A percentile compares a stretch with the other conserved stretches of the same genome.
These are phyloP conservation scores for Solanum medicagineum DNA, from an alignment of 257 asterid species.

Conservation along the genomic window DNA sequence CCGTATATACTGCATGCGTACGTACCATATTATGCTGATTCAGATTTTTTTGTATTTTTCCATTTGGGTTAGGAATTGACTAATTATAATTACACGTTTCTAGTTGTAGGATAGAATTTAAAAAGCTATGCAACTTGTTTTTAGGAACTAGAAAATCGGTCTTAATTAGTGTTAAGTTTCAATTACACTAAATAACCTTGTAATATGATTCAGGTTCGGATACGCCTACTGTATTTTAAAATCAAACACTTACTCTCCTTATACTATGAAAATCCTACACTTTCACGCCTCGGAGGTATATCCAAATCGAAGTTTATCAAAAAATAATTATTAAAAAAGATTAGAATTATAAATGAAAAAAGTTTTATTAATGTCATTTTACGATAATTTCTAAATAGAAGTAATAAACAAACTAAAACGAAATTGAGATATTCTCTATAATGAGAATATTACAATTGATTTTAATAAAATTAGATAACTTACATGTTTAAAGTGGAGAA, in stretches of 20 bases:
- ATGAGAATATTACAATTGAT: background rate
- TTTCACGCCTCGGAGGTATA: background rate
- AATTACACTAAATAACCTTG: background rate
- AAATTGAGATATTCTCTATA: background rate
- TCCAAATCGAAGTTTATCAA: background rate
- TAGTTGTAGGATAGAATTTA: background rate
- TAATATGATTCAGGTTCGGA: background rate
- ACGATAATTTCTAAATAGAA: background rate
- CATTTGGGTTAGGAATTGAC: background rate
- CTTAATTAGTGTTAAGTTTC: background rate
- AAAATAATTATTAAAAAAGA: background rate
- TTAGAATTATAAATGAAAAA: too few relatives aligned
- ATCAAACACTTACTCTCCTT: background rate
- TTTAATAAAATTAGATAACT: background rate
- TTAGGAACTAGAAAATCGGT: background rate
- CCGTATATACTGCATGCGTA: background rate
- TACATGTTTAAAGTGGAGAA: background rate
- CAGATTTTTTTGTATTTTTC: background rate
- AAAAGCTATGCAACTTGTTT: background rate
- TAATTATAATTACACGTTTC: background rate
- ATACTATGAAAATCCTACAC: background rate
- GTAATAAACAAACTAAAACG: background rate
- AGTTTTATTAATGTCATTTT: too few relatives aligned
- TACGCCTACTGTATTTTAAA: accelerated
- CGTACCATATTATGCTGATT: background rate